Percentiles rank a stretch among this genome's conserved stretches.
phyloP scores from a whole-genome alignment of 129 eudicot genomes.

The Saposhnikovia divaricata region DNA sequence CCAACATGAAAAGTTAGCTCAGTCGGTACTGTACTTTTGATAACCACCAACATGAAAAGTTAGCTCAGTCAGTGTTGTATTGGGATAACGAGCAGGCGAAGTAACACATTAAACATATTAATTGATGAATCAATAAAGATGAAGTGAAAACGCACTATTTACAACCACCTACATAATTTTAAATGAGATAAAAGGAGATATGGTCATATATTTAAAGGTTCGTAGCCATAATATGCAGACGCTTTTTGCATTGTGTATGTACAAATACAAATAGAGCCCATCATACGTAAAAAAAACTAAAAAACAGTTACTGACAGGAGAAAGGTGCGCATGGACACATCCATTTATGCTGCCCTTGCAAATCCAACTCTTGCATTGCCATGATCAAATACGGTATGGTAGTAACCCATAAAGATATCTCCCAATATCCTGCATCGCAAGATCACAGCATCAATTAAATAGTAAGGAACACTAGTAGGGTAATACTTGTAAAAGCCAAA shows the following conservation, averaged over 20 bases:
- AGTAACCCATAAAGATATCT: constrained; percentile 81
- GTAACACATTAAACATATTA: too few relatives aligned
- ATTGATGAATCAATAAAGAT: too few relatives aligned
- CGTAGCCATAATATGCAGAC: not conserved
- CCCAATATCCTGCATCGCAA: constrained; percentile 66
- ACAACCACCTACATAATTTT: too few relatives aligned
- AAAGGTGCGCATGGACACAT: not conserved
- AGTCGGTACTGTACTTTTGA: too few relatives aligned
- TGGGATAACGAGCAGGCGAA: too few relatives aligned
- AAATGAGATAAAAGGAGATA: too few relatives aligned
- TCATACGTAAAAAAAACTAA: not conserved
- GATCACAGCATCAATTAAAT: not conserved
- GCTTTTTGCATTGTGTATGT: not conserved
- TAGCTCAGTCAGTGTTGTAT: not conserved
- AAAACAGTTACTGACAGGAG: not conserved
- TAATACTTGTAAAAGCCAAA: not conserved
- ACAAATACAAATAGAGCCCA: not conserved
- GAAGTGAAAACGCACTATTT: too few relatives aligned
- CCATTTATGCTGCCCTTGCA: constrained; percentile 52
- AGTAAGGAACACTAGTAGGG: not conserved
- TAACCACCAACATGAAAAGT: not conserved
- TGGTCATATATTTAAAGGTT: not conserved
- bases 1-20: not conserved
- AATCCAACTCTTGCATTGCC: constrained; percentile 70
- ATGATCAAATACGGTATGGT: constrained; percentile 72